Base-by-base conservation (phyloP, 192 early-diverging fungal species). In the Diversispora epigaea region DNA sequence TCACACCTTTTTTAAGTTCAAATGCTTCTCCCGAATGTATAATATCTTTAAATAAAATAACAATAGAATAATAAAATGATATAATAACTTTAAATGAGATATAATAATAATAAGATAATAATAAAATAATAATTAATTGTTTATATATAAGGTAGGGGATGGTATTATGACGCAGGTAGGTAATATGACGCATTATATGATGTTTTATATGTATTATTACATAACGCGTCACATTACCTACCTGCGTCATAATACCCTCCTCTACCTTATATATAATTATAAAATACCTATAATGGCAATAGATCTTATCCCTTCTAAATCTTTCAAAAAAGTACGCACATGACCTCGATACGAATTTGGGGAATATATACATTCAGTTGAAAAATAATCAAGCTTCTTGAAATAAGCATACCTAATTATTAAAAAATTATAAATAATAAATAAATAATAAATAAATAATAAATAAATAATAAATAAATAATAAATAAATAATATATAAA, bases 281-380 rank as follows among this genome's bases (percentile, higher is more conserved):
- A 17, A 47, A 78, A 46, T 81, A 92, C 91, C 91, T 77, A 97
- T 88, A 78, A 99, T 98, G 14, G 94, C 85, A 68, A 83, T 90
- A 0, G 96, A 91, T 50, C 97, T 85, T 44, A 99, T 89, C 6
- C 90, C 81, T 74, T 99, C 97, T 70, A 99, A 84, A 78, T 98
- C 95, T 81, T 99, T 99, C 46, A 99, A 85, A 80, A 96, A 98
- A 22, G 91, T 89, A 54, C 97, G 86, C 10, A 95, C 97, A 80
- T 97, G 88, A 6, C 97, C 97, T 50, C 97, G 91, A 71, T 98
- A 99, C 6, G 97, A 95, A 76, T 99, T 96, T 32, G 96, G 96
- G 44, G 95, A 94, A 81, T 99, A 99, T 22, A 93, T 95, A 79
- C 97, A 99, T 79, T 99, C 97, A 11, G 97, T 99, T 12, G 95